phyloP scores from a whole-genome alignment of 257 asterid genomes.

The Cordia subcordata region DNA sequence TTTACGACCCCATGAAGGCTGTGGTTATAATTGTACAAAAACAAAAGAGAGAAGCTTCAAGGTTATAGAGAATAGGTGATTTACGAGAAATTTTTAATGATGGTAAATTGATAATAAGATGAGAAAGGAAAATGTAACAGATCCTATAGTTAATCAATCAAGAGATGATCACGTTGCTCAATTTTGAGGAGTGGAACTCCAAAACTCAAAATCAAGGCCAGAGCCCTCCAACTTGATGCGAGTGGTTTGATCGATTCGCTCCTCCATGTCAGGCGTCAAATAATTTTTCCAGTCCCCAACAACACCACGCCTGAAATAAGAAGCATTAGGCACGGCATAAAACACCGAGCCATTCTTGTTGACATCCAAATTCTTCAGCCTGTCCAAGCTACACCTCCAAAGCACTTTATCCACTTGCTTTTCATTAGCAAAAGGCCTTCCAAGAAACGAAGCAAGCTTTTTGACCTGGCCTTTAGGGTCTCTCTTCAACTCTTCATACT shows the following conservation, averaged over 20 bases:
- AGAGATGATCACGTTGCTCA: not conserved
- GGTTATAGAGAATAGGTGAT: too few species aligned
- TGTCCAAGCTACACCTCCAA: conserved; percentile 35
- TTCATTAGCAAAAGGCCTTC: conserved; percentile 20
- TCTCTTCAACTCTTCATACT: conserved; percentile 26
- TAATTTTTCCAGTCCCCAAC: conserved; percentile 37
- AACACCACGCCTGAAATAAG: conserved; percentile 29
- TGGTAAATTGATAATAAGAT: too few species aligned
- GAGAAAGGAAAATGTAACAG: too few species aligned
- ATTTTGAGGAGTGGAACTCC: not conserved
- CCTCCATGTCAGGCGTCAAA: conserved; percentile 30
- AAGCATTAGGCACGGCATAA: conserved; percentile 23
- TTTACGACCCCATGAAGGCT: too few species aligned
- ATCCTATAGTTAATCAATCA: too few species aligned
- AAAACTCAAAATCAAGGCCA: conserved; percentile 19
- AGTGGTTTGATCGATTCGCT: conserved; percentile 15
- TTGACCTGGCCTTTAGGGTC: conserved; percentile 25
- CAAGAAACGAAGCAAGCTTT: conserved; percentile 30
- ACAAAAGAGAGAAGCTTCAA: too few species aligned
- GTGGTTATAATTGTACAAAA: too few species aligned
- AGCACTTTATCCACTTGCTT: conserved; percentile 21
- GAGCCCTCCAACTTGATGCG: conserved; percentile 18
- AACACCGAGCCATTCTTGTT: conserved; percentile 26
- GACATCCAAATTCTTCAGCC: conserved; percentile 35
- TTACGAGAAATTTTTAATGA: too few species aligned